phyloP scores from a whole-genome alignment of 2,329 filamentous ascomycete species.

The Cercospora berteroae region DNA sequence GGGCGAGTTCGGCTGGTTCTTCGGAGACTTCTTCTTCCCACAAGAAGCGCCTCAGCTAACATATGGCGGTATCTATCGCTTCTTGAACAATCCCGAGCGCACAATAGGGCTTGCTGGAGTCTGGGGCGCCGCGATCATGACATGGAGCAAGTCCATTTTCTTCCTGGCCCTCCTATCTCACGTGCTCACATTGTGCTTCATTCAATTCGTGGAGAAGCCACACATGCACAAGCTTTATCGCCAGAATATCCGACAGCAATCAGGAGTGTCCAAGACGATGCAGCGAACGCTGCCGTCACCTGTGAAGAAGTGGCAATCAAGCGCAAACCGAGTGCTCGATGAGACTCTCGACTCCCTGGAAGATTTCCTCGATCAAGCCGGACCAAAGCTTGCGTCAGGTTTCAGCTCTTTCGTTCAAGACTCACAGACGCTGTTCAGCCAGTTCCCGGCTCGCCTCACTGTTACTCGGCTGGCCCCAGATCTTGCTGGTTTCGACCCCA shows the following conservation, averaged over 20 bases:
- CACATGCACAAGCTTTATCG: constrained; percentile 99
- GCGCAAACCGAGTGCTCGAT: constrained; percentile 81
- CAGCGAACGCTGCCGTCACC: constrained; percentile 81
- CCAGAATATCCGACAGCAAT: constrained; percentile 75
- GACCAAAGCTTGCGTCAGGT: constrained; percentile 80
- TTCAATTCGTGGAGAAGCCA: constrained; percentile 89
- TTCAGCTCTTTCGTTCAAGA: constrained; percentile 86
- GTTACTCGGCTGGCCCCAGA: constrained; percentile 78
- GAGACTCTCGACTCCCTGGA: constrained; percentile 87
- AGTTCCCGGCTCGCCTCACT: constrained; percentile 81
- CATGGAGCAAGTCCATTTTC: constrained; percentile 83
- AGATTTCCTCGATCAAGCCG: constrained; percentile 80
- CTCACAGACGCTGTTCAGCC: constrained; percentile 82
- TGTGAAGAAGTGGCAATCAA: constrained; percentile 78
- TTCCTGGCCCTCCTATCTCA: constrained; percentile 83
- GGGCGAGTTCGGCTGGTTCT: constrained; percentile 98
- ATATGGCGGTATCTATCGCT: constrained; percentile 96
- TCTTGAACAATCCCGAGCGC: constrained; percentile 94
- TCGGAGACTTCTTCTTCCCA: constrained; percentile 98
- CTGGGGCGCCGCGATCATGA: constrained; percentile 92
- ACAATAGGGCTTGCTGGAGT: constrained; percentile 91
- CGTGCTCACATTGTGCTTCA: constrained; percentile 78
- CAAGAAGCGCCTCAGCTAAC: constrained; percentile 84
- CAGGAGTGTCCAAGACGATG: constrained; percentile 87
- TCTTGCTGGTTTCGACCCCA: constrained; percentile 73